A percentile compares a stretch with the other conserved stretches of the same genome.
phyloP scores from a whole-genome alignment of 192 early-diverging fungal species.

The Chytriomyces sp. region DNA sequence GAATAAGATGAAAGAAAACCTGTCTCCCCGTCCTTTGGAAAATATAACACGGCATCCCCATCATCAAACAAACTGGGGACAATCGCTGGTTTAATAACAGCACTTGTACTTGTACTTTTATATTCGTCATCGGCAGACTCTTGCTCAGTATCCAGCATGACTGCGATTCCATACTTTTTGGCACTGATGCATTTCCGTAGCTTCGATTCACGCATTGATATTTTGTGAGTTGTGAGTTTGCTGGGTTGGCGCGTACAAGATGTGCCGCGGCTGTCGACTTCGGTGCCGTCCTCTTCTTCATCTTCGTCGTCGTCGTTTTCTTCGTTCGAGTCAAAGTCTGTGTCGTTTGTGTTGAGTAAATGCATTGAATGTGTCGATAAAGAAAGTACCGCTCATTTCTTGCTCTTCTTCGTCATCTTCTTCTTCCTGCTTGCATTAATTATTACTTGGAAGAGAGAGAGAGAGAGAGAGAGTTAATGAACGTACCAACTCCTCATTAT shows the following conservation, averaged over 20 bases:
- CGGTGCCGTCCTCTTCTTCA: conserved; percentile 7
- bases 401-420: conserved; percentile 33
- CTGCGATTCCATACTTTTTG: conserved; percentile 23
- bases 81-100: conserved; percentile 17
- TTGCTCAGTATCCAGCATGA: conserved; percentile 16
- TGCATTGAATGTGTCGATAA: neutral
- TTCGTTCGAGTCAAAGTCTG: conserved; percentile 30
- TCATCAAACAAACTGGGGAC: conserved; percentile 45
- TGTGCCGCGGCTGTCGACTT: neutral
- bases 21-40: conserved; percentile 42
- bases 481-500: neutral
- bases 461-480: neutral
- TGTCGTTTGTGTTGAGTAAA: neutral
- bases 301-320: conserved; percentile 25
- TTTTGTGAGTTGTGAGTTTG: no score
- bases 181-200: conserved; percentile 9
- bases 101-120: neutral
- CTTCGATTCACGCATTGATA: neutral
- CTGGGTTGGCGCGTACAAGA: neutral
- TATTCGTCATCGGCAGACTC: neutral
- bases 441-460: neutral
- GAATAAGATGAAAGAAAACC: conserved; percentile 5
- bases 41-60: conserved; percentile 48
- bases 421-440: neutral
- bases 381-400: conserved; percentile 17